These are phyloP conservation scores for Thielaviopsis ethacetica DNA, from an alignment of 2,329 filamentous ascomycete genomes.

Conservation along the genomic window DNA sequence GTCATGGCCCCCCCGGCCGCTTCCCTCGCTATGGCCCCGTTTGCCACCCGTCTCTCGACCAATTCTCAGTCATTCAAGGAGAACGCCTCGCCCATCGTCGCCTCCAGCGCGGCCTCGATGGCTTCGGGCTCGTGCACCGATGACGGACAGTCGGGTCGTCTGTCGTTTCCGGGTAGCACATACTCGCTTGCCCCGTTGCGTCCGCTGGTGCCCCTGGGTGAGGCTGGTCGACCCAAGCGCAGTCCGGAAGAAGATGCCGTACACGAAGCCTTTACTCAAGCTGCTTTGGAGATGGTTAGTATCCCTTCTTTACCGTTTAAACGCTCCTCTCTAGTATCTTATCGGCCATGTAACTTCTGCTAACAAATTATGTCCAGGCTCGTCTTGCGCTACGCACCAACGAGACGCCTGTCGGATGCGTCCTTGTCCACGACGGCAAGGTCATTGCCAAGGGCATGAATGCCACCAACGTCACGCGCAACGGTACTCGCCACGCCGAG, in stretches of 20 bases:
- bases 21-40: neutral
- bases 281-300: slow-evolving; percentile 71
- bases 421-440: slow-evolving; percentile 64
- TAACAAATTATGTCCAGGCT: slow-evolving; percentile 37
- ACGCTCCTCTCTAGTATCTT: neutral
- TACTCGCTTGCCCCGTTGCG: slow-evolving; percentile 11
- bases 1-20: neutral
- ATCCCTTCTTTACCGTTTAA: neutral
- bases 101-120: neutral
- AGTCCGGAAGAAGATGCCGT: slow-evolving; percentile 22
- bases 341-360: neutral
- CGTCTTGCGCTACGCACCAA: slow-evolving; percentile 69
- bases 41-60: neutral
- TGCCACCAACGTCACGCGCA: slow-evolving; percentile 78
- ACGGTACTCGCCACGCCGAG: slow-evolving; percentile 90
- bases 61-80: neutral
- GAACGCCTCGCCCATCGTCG: neutral
- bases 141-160: slow-evolving; percentile 2
- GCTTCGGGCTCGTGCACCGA: neutral
- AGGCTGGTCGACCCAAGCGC: slow-evolving; percentile 11
- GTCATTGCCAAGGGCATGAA: slow-evolving; percentile 91
- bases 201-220: slow-evolving; percentile 11
- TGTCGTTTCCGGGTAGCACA: slow-evolving; percentile 10
- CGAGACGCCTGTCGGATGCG: slow-evolving; percentile 92
- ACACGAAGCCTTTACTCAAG: slow-evolving; percentile 56